Conservation (phyloP, 148 eudicot genomes). For the Persicaria tinctoria region DNA sequence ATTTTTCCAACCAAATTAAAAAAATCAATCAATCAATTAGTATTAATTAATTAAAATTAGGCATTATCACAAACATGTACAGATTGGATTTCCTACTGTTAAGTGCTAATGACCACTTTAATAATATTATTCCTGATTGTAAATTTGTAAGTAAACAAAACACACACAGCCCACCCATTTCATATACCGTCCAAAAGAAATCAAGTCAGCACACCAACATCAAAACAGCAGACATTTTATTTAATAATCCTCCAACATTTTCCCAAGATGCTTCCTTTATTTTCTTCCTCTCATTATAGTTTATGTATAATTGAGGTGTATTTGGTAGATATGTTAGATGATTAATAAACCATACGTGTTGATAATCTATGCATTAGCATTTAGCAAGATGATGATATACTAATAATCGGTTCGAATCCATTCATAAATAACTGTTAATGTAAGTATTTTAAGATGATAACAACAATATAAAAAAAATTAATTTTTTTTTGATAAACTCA, state of each 20-base stretch:
- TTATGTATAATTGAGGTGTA: no score
- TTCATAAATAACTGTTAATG: no score
- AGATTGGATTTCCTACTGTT: not conserved
- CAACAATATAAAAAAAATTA: no score
- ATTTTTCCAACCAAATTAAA: not conserved
- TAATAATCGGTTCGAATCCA: no score
- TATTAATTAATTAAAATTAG: not conserved
- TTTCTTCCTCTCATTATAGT: not conserved
- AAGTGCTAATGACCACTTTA: not conserved
- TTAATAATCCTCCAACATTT: not conserved
- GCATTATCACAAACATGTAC: conserved; percentile 10
- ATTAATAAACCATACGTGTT: no score
- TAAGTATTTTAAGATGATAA: no score
- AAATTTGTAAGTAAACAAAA: conserved; percentile 11
- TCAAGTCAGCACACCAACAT: not conserved
- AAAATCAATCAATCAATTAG: not conserved
- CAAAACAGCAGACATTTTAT: conserved; percentile 6
- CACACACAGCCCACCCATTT: conserved; percentile 1
- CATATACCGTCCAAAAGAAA: conserved; percentile 6
- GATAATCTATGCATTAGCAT: no score
- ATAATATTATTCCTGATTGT: not conserved
- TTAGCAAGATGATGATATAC: no score
- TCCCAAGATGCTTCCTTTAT: conserved; percentile 9
- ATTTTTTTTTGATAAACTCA: no score
- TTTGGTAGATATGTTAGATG: no score